phyloP scores from a whole-genome alignment of 2,329 filamentous ascomycete genomes.

The Fusarium tuaranense region DNA sequence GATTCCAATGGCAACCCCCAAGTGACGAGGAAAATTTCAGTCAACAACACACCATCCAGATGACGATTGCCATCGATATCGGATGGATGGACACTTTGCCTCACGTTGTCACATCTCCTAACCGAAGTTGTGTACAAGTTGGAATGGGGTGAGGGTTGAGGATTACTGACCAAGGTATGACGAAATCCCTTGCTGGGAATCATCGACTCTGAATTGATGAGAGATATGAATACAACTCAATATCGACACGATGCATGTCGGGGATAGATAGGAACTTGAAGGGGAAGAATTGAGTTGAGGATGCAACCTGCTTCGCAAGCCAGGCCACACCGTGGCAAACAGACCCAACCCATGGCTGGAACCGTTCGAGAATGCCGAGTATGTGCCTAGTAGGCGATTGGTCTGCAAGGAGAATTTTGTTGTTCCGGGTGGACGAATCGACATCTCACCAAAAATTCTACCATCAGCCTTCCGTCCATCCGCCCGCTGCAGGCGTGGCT shows the following conservation, averaged over 20 bases:
- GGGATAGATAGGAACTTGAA: slow-evolving; percentile 28
- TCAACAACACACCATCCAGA: slow-evolving; percentile 7
- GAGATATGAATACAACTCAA: slow-evolving; percentile 23
- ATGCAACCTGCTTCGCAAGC: slow-evolving; percentile 29
- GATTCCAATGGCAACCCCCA: slow-evolving; percentile 15
- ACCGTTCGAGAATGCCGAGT: slow-evolving; percentile 13
- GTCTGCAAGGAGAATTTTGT: slow-evolving; percentile 28
- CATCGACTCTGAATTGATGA: slow-evolving; percentile 13
- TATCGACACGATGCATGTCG: slow-evolving; percentile 13
- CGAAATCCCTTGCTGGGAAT: slow-evolving; percentile 15
- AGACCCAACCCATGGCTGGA: slow-evolving; percentile 20
- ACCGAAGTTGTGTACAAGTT: slow-evolving; percentile 5
- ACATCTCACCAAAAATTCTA: slow-evolving; percentile 41
- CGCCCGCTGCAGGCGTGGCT: slow-evolving; percentile 39
- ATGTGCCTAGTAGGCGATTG: slow-evolving; percentile 7
- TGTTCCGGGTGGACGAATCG: slow-evolving; percentile 37
- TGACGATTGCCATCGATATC: slow-evolving; percentile 12
- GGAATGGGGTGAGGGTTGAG: slow-evolving; percentile 11
- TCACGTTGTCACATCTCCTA: not conserved
- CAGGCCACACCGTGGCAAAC: slow-evolving; percentile 35
- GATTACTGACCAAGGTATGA: slow-evolving; percentile 16
- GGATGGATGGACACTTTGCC: slow-evolving; percentile 12
- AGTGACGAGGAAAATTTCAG: slow-evolving; percentile 10
- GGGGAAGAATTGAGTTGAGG: slow-evolving; percentile 24
- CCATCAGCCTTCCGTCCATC: slow-evolving; percentile 42